phyloP scores from a whole-genome alignment of 2,329 filamentous ascomycete species.

The Hypoxylon sp. region DNA sequence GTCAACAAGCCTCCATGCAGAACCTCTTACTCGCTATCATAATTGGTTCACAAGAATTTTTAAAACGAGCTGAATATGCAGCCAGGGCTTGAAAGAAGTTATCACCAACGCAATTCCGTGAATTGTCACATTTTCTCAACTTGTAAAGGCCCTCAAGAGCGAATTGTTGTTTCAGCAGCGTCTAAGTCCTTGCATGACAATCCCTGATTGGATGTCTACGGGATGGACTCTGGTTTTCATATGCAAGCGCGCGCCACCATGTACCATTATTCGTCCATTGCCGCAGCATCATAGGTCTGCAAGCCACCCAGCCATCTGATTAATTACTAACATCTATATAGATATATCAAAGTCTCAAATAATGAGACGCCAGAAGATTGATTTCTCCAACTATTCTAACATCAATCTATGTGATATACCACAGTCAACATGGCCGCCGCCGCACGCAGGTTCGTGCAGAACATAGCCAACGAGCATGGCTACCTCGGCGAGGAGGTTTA shows the following conservation, averaged over 20 bases:
- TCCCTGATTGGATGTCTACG: background rate
- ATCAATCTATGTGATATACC: background rate
- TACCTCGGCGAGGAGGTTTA: constrained; percentile 38
- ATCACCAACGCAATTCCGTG: background rate
- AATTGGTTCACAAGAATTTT: background rate
- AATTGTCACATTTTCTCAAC: background rate
- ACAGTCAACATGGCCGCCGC: background rate
- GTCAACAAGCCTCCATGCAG: background rate
- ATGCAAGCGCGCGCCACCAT: background rate
- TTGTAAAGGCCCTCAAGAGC: background rate
- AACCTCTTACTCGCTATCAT: background rate
- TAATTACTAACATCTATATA: background rate
- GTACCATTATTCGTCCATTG: background rate
- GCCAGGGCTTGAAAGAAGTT: background rate
- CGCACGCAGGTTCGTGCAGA: constrained; percentile 37
- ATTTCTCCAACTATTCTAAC: background rate
- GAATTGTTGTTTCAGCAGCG: background rate
- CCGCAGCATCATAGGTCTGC: background rate
- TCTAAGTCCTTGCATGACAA: background rate
- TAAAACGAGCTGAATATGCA: background rate
- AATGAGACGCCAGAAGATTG: background rate
- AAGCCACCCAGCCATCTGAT: background rate
- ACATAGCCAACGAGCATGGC: constrained; percentile 44
- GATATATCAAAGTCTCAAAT: background rate
- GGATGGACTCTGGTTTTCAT: background rate